Base-by-base conservation (phyloP, 1,284 basidiomycete genomes). In the Ustilago xerochloae region DNA sequence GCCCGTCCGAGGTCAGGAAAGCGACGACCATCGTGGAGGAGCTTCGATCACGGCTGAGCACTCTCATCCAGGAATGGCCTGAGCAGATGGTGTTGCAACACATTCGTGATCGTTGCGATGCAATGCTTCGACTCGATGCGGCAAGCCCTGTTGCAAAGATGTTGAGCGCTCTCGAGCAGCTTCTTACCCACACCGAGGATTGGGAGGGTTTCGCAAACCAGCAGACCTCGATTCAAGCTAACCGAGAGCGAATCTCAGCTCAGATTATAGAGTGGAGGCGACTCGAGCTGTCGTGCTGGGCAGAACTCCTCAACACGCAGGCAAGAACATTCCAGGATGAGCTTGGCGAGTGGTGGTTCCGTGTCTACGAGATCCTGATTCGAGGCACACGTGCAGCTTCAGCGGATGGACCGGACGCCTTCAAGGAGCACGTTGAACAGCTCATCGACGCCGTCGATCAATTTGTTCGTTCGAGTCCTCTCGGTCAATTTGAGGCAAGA, bases 1-100 rank as follows among this genome's bases (percentile, higher is more conserved):
- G 76, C 16, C 67, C 73, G 6, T 30, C 62, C 3, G 76, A 83
- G 52, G 50, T 70, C 1, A 55, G 60, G n/a, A 80, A 75, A 33
- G 69, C 73, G 18, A 74, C 67, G 3, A 55, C 56, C 4, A 67
- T 84, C 36, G 74, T 83, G 16, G 46, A 64, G 20, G 66, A 62
- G 16, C 63, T 84, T 18, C 63, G 64, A 7, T 38, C 24, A 6
- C 74, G 75, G 5, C 63, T 82, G n/a, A 48, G 38, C 5, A 63
- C 13, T 6, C 87, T 98, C 22, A 88, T 92, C 36, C 85, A 87
- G 63, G 91, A 94, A 75, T 98, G 94, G 94, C 96, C 97, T 0
- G 97, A 99, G 74, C 97, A 99, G 84, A 94, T 96, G 91, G 93
- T 97, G 6, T 87, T 98, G 30, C 92, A 91, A 57, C 91, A 97